Percentiles rank a stretch among this genome's conserved stretches.
phyloP scores from a whole-genome alignment of 805 yeast species.

The Diddensiella transvaalensis region DNA sequence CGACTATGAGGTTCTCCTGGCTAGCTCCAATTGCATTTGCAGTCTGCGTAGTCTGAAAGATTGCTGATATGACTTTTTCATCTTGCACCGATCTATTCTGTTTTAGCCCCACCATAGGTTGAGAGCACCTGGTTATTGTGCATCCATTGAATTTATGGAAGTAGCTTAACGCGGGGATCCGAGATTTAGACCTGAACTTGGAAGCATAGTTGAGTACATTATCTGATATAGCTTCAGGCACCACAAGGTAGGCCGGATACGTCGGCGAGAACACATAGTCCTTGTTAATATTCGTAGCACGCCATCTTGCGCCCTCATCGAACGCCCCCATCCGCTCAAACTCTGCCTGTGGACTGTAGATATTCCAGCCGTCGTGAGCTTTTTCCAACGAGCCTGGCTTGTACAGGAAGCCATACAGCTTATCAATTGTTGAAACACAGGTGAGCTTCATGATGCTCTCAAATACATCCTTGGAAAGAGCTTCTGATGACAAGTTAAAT shows the following conservation, averaged over 20 bases:
- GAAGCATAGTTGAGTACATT: constrained; percentile 78
- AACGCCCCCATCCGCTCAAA: constrained; percentile 68
- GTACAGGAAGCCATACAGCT: constrained; percentile 80
- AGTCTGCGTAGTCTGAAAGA: constrained; percentile 57
- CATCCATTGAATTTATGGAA: constrained; percentile 59
- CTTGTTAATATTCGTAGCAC: constrained; percentile 61
- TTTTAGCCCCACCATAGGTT: constrained; percentile 87
- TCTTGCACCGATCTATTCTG: constrained; percentile 88
- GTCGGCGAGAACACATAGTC: constrained; percentile 64
- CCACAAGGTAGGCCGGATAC: constrained; percentile 65
- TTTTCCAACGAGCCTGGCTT: constrained; percentile 69
- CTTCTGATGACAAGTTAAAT: constrained; percentile 62
- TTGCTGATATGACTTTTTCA: constrained; percentile 73
- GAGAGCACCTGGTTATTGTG: constrained; percentile 84
- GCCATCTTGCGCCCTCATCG: constrained; percentile 50
- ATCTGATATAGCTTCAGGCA: constrained; percentile 79
- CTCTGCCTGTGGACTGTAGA: constrained; percentile 62
- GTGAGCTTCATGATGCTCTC: constrained; percentile 68
- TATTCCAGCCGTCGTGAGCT: constrained; percentile 64
- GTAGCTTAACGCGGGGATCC: constrained; percentile 82
- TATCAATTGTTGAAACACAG: constrained; percentile 46
- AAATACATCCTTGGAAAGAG: constrained; percentile 64
- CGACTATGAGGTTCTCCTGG: constrained; percentile 69
- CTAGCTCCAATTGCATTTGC: constrained; percentile 32
- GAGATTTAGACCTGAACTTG: constrained; percentile 75